phyloP scores from a whole-genome alignment of 2,329 filamentous ascomycete genomes.

The Tolypocladium album region DNA sequence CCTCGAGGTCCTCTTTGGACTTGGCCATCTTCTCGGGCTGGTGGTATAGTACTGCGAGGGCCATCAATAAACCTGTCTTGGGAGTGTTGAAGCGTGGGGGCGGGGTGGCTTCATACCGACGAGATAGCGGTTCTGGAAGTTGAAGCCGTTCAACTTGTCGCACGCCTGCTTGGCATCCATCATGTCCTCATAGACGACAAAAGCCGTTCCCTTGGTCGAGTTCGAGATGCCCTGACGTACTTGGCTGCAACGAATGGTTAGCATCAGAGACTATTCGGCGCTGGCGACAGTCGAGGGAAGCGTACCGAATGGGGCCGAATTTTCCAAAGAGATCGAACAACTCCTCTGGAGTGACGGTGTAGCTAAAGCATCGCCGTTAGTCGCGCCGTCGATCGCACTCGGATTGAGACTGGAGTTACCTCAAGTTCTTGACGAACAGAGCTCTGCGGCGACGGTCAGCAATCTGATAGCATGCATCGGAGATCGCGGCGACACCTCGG shows the following conservation, averaged over 20 bases:
- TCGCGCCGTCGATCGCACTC: background rate
- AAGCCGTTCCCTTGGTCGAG: conserved; percentile 96
- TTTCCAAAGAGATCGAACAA: conserved; percentile 98
- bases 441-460: conserved; percentile 51
- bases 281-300: conserved; percentile 10
- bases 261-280: background rate
- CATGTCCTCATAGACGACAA: conserved; percentile 99
- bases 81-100: background rate
- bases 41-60: conserved; percentile 44
- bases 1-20: conserved; percentile 87
- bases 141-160: conserved; percentile 99
- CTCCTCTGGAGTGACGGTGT: conserved; percentile 97
- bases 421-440: conserved; percentile 99
- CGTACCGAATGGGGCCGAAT: conserved; percentile 88
- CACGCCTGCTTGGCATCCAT: conserved; percentile 98
- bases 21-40: conserved; percentile 60
- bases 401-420: conserved; percentile 36
- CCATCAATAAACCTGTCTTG: background rate
- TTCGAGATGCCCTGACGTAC: conserved; percentile 96
- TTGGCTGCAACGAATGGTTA: conserved; percentile 52
- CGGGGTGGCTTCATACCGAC: conserved; percentile 55
- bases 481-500: background rate
- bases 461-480: background rate
- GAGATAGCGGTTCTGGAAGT: conserved; percentile 98
- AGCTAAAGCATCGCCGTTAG: conserved; percentile 44